Evolutionary conservation across 2,329 filamentous ascomycete genomes (phyloP), one percentile per base, ranked within the genome.

Genomic region (Immersiporthe knoxdaviesiana): DNA sequence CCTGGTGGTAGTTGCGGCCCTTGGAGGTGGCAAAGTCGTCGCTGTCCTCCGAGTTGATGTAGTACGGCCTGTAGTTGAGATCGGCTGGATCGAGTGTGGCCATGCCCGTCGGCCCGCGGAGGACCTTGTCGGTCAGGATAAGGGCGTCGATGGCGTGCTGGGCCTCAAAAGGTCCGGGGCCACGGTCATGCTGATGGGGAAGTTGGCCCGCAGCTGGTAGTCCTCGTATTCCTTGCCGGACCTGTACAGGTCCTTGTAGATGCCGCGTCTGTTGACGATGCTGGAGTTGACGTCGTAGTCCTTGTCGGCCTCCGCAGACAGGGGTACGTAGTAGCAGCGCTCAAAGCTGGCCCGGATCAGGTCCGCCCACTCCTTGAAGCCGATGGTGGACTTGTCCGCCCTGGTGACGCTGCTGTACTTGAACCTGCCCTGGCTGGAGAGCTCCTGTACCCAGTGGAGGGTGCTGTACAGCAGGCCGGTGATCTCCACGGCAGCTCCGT

Each of bases 141-240:
- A 99, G 86, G 1, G 94, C 92, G 68, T 88, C 84, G 71, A 97
- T 86, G 8, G 95, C 97, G 75, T 97, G 92, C 0, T 86, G 82
- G 0, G 90, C 85, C 37, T 92, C 87, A 78, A 99, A 99, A 99
- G 88, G 35, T 93, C 91, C 0, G 96, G 93, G 0, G 97, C 94
- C 0, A 97, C 95, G 1, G 91, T 89, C 96, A 99, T 98, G 74
- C 95, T 93, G 73, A 99, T 95, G 41, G 94, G 88, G 81, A 97
- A 98, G 82, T 99, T 99, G 71, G 92, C 86, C 32, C 96, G 92
- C 56, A 99, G 88, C 79, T 99, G 96, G 81, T 99, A 99, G 81
- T 99, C 96, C 77, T 98, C 94, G 77, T 97, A 97, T 78, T 96
- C 93, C 80, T 97, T 98, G 72, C 93, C 93, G 61, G 94, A 97